Evolutionary conservation across 2,329 filamentous ascomycete genomes (phyloP), one percentile per base, ranked within the genome.

Genomic region (Alternaria longipes): DNA sequence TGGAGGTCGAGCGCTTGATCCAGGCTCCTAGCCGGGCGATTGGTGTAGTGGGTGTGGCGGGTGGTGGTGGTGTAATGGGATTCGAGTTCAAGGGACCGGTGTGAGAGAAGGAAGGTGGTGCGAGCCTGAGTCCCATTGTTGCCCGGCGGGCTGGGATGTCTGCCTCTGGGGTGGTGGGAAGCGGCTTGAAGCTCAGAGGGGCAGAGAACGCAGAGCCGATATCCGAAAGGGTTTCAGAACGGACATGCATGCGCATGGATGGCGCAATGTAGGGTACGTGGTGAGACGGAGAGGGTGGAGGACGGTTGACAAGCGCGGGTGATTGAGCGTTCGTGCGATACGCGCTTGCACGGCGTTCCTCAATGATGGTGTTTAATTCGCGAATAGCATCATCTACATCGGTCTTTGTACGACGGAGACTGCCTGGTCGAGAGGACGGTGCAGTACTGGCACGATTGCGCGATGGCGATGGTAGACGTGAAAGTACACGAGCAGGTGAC

Each of bases 281-380:
- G 56, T 78, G 74, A 11, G 74, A 74, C 20, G 76, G 76, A 0
- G 77, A 78, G 9, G 67, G 75, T 38, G 71, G 70, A 62, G 74
- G 69, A 9, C 71, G 65, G 53, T 67, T 68, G 70, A 67, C 65
- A 41, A 74, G 61, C 8, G 69, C 62, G 2, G 76, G 69, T 1
- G 71, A 69, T n/a, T 72, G 68, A 22, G 69, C 70, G 24, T 70
- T 66, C 0, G 72, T 73, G 30, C 74, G 70, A 59, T 75, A 76
- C 8, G 75, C 74, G 49, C 79, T 79, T 28, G 77, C 78, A n/a
- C 81, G 73, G 16, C 78, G 78, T 65, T 83, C 81, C 66, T 83
- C 81, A 50, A 84, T 78, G 53, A 84, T 83, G 22, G 80, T 83
- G 70, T 84, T 83, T 56, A 84, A 77, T 67, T 83, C 82, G 4